These are phyloP conservation scores for Metschnikowia proteae DNA, from an alignment of 805 yeast species.

Conservation along the genomic window DNA sequence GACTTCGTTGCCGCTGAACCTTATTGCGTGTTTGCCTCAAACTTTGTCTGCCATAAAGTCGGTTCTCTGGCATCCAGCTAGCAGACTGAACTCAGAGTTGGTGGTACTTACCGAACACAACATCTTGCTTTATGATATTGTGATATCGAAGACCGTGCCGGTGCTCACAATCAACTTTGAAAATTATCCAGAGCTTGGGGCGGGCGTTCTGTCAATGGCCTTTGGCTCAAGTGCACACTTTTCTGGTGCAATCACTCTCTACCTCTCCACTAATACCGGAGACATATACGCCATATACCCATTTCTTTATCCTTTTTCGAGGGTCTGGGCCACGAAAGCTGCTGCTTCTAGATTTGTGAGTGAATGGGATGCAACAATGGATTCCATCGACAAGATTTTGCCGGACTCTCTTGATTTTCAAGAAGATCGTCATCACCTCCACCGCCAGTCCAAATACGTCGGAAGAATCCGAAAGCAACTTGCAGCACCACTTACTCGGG, in stretches of 20 bases:
- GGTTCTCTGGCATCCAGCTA: constrained; percentile 18
- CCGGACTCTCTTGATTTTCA: constrained; percentile 13
- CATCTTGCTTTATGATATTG: constrained; percentile 14
- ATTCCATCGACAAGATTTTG: constrained; percentile 4
- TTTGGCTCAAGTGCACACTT: constrained; percentile 15
- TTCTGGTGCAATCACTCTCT: constrained; percentile 15
- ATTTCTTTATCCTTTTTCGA: constrained; percentile 7
- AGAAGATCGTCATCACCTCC: constrained; percentile 5
- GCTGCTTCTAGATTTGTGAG: constrained; percentile 8
- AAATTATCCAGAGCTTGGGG: constrained; percentile 5
- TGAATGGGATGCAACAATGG: constrained; percentile 9
- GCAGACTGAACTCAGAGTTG: constrained; percentile 11
- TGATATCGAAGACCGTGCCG: constrained; percentile 10
- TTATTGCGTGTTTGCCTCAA: neutral
- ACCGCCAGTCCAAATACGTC: constrained; percentile 6
- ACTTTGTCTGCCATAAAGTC: constrained; percentile 1
- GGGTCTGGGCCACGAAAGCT: constrained; percentile 8
- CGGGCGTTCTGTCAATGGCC: constrained; percentile 11
- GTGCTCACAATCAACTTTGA: constrained; percentile 7
- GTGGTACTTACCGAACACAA: constrained; percentile 12
- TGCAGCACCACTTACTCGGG: constrained; percentile 2
- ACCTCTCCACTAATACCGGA: constrained; percentile 13
- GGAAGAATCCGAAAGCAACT: constrained; percentile 5
- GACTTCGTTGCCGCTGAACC: neutral
- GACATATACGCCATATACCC: constrained; percentile 14